Evolutionary conservation across 2,329 filamentous ascomycete genomes (phyloP), one percentile per base, ranked within the genome.

Genomic region (Akanthomyces dipterigenus): DNA sequence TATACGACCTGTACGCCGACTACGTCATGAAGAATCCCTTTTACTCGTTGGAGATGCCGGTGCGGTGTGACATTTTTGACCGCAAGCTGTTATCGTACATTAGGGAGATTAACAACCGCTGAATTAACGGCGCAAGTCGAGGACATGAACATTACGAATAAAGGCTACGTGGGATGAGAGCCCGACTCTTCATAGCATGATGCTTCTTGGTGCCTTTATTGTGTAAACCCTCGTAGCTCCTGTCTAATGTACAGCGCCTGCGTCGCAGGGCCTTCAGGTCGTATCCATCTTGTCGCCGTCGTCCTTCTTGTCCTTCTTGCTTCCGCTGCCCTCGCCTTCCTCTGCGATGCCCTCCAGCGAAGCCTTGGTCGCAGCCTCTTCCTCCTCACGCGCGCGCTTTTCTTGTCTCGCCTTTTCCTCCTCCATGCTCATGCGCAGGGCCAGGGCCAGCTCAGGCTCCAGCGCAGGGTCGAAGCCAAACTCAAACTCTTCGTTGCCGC

Each of bases 1-100:
- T 97, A 69, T 98, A 99, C 74, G 95, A 98, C 73, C 78, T 98
- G 57, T 99, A 98, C 78, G 85, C 91, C 55, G 95, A 99, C 75
- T 98, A 91, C 73, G 95, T 99, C 67, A 98, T 97, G 91, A 99
- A 98, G 82, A 99, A 99, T 74, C 95, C 95, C 1, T 99, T 99
- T 72, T 98, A 98, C 77, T 93, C 95, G 71, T 81, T 96, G 62
- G 95, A 99, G 78, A 99, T 98, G 93, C 95, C 95, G 7, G 86
- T 99, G 59, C 83, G 95, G 64, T 96, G 95, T 76, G 95, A 98
- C 71, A 89, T 91, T 68, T 99, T 97, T 78, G 95, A 99, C 74
- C 82, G 93, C 68, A 91, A 91, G 74, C 74, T 97, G 65, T 83
- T 84, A 66, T 90, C 87, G 42, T 96, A 93, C 76, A 85, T 96